Base-by-base conservation (phyloP, 495 filamentous ascomycete genomes). In the Hypoxylon lenormandii region DNA sequence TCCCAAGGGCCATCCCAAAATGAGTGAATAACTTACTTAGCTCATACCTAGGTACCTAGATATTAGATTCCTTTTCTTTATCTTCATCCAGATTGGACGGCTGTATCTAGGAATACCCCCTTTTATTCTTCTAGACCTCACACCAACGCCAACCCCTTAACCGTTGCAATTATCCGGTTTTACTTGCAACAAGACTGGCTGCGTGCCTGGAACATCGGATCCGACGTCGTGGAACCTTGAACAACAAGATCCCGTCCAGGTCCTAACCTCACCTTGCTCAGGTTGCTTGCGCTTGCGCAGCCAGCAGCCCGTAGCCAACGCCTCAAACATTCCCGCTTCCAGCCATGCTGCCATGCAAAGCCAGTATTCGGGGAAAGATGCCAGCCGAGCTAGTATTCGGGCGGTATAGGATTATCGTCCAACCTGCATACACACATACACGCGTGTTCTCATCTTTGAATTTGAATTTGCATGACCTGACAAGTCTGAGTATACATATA, bases 221-320 rank as follows among this genome's bases (percentile, higher is more conserved):
- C 68, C 62, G 40, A 59, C 46, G 42, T 54, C 48, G 62, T 71
- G 68, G 62, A 66, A 66, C 62, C 52, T 54, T 26, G 37, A 53
- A 30, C 53, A 28, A 28, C n/a, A 7, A 33, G 30, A 33, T 16
- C 13, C 45, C 36, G 30, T 49, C 21, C 6, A 16, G 33, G 36
- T 48, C 22, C 36, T n/a, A 36, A 26, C 37, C 48, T 22, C 40
- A 37, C 19, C 21, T n/a, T 55, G 12, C 8, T 63, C 40, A 11
- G 5, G 23, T 26, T n/a, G 42, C 56, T 51, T 58, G 13, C 64
- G 36, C 37, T 26, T 12, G 30, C 23, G 23, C 23, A 26, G 23
- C n/a, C n/a, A 26, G 23, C 5, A 2, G 23, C 23, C 23, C 3
- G 38, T 6, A 16, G 40, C 30, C 19, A n/a, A 19, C 33, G 51